These are phyloP conservation scores for Nitzschia palea DNA, from an alignment of 108 stramenopile species.

Conservation along the genomic window DNA sequence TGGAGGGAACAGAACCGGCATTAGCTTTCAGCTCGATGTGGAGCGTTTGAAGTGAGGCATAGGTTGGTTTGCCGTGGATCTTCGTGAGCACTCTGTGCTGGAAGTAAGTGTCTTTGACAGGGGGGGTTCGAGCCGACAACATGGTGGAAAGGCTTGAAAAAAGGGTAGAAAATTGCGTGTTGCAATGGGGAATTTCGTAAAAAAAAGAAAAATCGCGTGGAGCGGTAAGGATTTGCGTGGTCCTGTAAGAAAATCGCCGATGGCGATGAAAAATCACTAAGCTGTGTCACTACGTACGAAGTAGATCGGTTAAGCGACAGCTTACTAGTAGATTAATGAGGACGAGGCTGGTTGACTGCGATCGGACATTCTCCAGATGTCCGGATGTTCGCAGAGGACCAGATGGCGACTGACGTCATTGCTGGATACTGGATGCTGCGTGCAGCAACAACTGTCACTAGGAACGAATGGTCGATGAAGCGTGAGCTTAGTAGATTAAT, in stretches of 20 bases:
- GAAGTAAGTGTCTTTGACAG: background rate
- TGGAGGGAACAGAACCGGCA: constrained; percentile 27
- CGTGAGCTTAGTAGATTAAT: too few relatives aligned
- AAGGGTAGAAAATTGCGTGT: background rate
- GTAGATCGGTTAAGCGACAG: too few relatives aligned
- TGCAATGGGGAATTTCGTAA: background rate
- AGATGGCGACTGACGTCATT: too few relatives aligned
- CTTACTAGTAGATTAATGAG: background rate
- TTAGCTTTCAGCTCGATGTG: too few relatives aligned
- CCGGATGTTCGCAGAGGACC: too few relatives aligned
- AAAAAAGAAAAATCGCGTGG: background rate
- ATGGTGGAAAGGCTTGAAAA: background rate
- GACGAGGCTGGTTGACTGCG: background rate
- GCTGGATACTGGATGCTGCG: too few relatives aligned
- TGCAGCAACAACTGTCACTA: too few relatives aligned
- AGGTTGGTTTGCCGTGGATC: background rate
- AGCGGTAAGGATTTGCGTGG: background rate
- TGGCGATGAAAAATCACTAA: too few relatives aligned
- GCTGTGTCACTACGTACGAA: too few relatives aligned
- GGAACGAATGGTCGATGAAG: too few relatives aligned
- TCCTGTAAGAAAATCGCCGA: background rate
- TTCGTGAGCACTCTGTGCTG: background rate
- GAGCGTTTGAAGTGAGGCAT: background rate
- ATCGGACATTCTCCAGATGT: background rate
- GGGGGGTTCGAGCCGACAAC: too few relatives aligned